A percentile compares a stretch with the other conserved stretches of the same genome.
Conservation (phyloP, 176 grass and related monocot species). For the bread wheat (Triticum aestivum) region DNA sequence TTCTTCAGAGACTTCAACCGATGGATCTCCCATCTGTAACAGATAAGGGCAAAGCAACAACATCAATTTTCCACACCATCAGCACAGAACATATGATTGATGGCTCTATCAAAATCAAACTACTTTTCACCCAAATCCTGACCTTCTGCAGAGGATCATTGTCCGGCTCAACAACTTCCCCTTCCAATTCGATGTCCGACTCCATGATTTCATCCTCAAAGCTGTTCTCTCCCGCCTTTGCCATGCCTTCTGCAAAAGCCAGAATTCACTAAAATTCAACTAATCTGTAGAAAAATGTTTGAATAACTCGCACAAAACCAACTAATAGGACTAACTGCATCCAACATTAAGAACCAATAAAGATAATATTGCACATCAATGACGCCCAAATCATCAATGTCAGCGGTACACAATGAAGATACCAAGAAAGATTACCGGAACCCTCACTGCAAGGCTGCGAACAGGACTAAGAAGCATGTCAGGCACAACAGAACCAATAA, state of each 20-base stretch:
- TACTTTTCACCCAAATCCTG: not conserved
- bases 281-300: not conserved
- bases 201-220: constrained; percentile 29
- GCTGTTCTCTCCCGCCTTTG: not conserved
- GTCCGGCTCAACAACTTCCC: constrained; percentile 55
- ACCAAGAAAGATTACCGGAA: constrained; percentile 28
- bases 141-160: constrained; percentile 61
- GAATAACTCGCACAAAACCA: not conserved
- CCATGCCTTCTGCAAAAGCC: constrained; percentile 5
- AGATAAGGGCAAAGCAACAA: not conserved
- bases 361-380: not conserved
- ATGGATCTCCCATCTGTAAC: constrained; percentile 63
- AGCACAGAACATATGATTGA: not conserved
- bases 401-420: not conserved
- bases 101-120: not conserved
- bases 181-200: constrained; percentile 40
- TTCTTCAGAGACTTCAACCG: constrained; percentile 58
- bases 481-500: not conserved
- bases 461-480: constrained; percentile 23
- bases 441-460: constrained; percentile 42
- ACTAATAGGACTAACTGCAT: not conserved
- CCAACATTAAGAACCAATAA: not conserved
- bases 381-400: not conserved
- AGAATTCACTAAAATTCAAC: not conserved
- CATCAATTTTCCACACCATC: not conserved